Percentiles rank a stretch among this genome's conserved stretches.
These are phyloP conservation scores for Vanrija pseudolonga DNA, from an alignment of 1,284 basidiomycete genomes.

Conservation along the genomic window DNA sequence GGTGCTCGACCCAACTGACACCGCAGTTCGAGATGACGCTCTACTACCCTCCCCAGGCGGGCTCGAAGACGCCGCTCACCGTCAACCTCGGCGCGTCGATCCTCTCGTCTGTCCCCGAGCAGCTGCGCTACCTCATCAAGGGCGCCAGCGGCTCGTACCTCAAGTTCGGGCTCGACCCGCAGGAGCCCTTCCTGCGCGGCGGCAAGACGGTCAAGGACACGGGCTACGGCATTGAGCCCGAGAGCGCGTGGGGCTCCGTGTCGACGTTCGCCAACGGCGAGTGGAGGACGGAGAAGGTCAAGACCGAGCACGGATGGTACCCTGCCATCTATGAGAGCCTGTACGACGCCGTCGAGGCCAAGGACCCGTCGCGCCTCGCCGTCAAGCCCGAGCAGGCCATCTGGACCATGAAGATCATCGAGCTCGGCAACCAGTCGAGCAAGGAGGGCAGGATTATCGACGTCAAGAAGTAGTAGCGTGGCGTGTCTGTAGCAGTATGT, in stretches of 20 bases:
- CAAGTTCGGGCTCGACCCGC: conserved; percentile 73
- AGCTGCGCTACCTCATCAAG: conserved; percentile 61
- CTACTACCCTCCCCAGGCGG: conserved; percentile 56
- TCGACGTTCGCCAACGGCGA: conserved; percentile 5
- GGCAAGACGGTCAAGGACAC: conserved; percentile 19
- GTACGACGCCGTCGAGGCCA: conserved; percentile 21
- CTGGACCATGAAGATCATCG: conserved; percentile 25
- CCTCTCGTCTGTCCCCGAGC: conserved; percentile 60
- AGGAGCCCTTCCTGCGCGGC: conserved; percentile 59
- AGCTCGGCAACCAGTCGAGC: conserved; percentile 30
- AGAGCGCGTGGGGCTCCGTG: conserved; percentile 21
- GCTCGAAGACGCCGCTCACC: conserved; percentile 56
- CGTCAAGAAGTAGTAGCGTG: conserved; percentile 9
- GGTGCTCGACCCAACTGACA: neutral
- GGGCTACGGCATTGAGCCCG: conserved; percentile 21
- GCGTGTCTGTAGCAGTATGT: neutral
- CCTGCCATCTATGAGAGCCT: conserved; percentile 28
- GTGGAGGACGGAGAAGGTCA: conserved; percentile 3
- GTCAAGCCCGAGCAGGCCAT: conserved; percentile 30
- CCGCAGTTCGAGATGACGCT: conserved; percentile 60
- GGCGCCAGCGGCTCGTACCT: conserved; percentile 66
- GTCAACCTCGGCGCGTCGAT: conserved; percentile 66
- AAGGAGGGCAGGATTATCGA: conserved; percentile 23
- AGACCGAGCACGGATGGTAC: conserved; percentile 19
- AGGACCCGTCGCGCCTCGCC: conserved; percentile 18